phyloP scores from a whole-genome alignment of 1,139 yeast genomes.

The Saccharomycopsis hybrid region DNA sequence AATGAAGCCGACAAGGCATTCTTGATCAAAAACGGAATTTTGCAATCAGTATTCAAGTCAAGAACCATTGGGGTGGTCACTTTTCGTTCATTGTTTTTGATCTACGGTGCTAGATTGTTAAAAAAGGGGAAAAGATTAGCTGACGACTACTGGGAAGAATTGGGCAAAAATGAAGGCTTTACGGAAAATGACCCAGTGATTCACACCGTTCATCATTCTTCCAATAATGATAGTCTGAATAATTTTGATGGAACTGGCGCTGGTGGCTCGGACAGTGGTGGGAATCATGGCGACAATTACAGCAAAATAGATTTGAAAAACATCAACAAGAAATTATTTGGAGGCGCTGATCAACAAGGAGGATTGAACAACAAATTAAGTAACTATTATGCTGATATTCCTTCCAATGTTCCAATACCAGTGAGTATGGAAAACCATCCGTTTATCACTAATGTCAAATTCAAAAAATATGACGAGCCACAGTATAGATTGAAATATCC shows the following conservation, averaged over 20 bases:
- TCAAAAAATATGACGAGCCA: constrained; percentile 1
- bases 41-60: constrained; percentile 62
- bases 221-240: neutral
- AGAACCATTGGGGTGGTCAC: constrained; percentile 57
- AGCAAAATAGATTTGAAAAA: neutral
- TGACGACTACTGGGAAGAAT: constrained; percentile 78
- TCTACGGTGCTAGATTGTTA: constrained; percentile 66
- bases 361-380: neutral
- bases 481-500: constrained; percentile 17
- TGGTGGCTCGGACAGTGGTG: neutral
- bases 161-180: constrained; percentile 54
- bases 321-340: neutral
- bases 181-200: constrained; percentile 40
- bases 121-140: constrained; percentile 55
- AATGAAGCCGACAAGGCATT: constrained; percentile 57
- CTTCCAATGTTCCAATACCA: constrained; percentile 12
- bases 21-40: constrained; percentile 42
- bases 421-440: constrained; percentile 16
- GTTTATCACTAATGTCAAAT: constrained; percentile 10
- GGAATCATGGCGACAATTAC: neutral
- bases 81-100: constrained; percentile 59
- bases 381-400: neutral
- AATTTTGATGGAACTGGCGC: neutral
- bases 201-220: neutral
- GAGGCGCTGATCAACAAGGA: neutral